Conservation (phyloP, 1,284 basidiomycete species). For the Golubevia pallescens region DNA sequence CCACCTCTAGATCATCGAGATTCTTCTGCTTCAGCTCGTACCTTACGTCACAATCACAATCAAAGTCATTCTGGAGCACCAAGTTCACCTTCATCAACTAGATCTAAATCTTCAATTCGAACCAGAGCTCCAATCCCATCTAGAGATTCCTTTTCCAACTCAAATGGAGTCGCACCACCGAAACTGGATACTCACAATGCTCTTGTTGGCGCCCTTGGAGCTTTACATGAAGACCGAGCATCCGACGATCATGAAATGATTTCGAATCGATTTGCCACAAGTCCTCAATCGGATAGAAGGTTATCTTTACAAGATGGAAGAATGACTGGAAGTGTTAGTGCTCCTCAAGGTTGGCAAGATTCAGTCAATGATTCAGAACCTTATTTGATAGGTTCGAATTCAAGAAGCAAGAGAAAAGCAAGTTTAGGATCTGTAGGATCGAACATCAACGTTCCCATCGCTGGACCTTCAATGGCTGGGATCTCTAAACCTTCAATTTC, state of each 20-base stretch:
- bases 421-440: not conserved
- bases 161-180: conserved; percentile 32
- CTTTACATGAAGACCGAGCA: conserved; percentile 30
- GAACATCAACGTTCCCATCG: not conserved
- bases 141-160: conserved; percentile 19
- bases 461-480: conserved; percentile 11
- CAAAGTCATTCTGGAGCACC: conserved; percentile 7
- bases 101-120: conserved; percentile 30
- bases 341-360: conserved; percentile 14
- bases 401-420: not conserved
- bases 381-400: conserved; percentile 2
- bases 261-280: conserved; percentile 27
- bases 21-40: conserved; percentile 15
- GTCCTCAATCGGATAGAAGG: conserved; percentile 18
- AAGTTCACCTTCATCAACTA: conserved; percentile 29
- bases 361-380: conserved; percentile 9
- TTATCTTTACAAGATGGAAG: conserved; percentile 6
- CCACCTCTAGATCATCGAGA: conserved; percentile 4
- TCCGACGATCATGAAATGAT: conserved; percentile 15
- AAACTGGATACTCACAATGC: conserved; percentile 49
- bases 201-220: conserved; percentile 33
- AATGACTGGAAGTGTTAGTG: conserved; percentile 9
- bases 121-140: conserved; percentile 23
- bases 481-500: conserved; percentile 16
- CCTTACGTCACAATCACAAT: conserved; percentile 30